Base-by-base conservation (phyloP, 805 yeast genomes). In the Jamesozyma jinghongensis region DNA sequence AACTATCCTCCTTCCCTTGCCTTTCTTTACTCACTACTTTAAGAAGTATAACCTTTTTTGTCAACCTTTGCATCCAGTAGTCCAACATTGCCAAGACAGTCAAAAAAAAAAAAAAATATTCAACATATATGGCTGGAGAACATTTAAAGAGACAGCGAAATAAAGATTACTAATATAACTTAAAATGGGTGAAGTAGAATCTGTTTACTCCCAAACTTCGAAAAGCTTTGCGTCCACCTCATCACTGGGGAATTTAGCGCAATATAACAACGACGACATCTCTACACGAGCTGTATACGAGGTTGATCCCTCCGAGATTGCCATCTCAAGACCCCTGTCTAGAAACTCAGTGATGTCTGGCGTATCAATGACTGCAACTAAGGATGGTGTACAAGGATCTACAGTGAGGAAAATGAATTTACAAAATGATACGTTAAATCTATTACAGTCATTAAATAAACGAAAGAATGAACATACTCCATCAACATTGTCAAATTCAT, bases 331-430 rank as follows among this genome's bases (percentile, higher is more conserved):
- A 34, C 81, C 82, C 0, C 53, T 74, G 17, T 78, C 85, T 0
- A 67, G 85, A 37, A 71, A 73, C 35, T 75, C 82, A 19, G 71
- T 73, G 16, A 75, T 83, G 0, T 77, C 85, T 1, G 80, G 83
- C 27, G 55, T 80, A n/a, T 79, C 85, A 0, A 77, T 80, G 31
- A 78, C 81, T 4, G 86, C 86, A 18, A 78, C 84, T 14, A 80
- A 81, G 49, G 86, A 81, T 56, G 86, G 87, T 0, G 58, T 79
- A 3, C 85, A 80, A 53, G 87, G 87, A 4, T 71, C 73, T 44
- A 61, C 73, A 36, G 64, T 75, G 34, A 75, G 69, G 49, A 62
- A 79, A 35, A 40, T 47, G 10, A 70, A 68, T 2, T 64, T 65
- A n/a, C 68, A 70, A 4, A 63, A 60, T 5, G 66, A 66, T 41